Evolutionary conservation across 1,139 yeast genomes (phyloP), one percentile per base, ranked within the genome.

Genomic region (Saccharomyces hybrid): DNA sequence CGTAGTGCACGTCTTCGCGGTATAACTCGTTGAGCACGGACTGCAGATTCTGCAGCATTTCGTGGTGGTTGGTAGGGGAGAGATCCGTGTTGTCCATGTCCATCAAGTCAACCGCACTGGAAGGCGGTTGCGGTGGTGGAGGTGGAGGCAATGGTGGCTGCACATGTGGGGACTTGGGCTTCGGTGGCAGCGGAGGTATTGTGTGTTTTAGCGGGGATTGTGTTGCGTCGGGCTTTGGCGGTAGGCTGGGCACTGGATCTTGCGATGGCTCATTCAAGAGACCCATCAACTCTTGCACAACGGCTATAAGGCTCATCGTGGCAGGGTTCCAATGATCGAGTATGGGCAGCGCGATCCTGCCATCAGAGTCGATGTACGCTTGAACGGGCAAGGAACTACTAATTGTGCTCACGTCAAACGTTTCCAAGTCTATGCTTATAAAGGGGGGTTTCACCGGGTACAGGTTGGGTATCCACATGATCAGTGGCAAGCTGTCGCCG

Each of bases 391-490:
- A 38, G 44, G 44, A 38, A 38, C 44, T 38, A 38, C 44, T 38
- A 26, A 38, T 38, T 21, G 24, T 11, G 44, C 19, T 38, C 44
- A 38, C 9, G 8, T 38, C 44, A 26, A 38, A 71, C 0, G 86
- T 83, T 38, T 62, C 68, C n/a, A 66, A 42, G 27, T 77, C 74
- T 6, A 89, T 80, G 65, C 76, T 86, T 0, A 81, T 78, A 24
- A 81, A 64, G 0, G 97, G 97, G 1, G 83, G 77, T 2, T 63
- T 67, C 28, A 63, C 65, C 0, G 96, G 96, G 63, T 88, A 88
- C 28, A 76, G 73, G 42, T 77, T 76, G 0, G 96, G 96, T 1
- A 91, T 66, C 96, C 96, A 90, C 2, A 90, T 71, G 57, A 83
- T 82, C 1, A 90, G 71, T 54, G 84, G 85, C 11, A 88, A 1